phyloP scores from a whole-genome alignment of 2,329 filamentous ascomycete species.

The Trichophaea hybrida region DNA sequence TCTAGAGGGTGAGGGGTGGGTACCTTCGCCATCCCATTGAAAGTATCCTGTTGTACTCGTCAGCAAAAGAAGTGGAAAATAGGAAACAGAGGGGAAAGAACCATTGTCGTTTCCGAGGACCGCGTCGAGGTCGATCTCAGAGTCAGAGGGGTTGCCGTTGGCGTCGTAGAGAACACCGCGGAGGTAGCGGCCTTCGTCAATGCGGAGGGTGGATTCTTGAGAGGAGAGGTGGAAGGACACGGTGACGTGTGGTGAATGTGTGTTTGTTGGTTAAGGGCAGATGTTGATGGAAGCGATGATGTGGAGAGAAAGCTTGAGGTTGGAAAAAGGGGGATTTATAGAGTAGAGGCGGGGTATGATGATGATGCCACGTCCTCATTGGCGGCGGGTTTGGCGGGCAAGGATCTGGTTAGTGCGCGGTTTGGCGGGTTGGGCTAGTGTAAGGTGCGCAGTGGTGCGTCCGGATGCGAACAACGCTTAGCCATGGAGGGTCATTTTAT shows the following conservation, averaged over 20 bases:
- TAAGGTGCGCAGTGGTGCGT: too few species aligned
- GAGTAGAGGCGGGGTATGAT: too few species aligned
- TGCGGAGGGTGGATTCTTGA: constrained; percentile 31
- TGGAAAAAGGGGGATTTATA: background rate
- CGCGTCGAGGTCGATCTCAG: constrained; percentile 38
- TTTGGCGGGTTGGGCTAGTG: too few species aligned
- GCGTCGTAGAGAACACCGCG: constrained; percentile 32
- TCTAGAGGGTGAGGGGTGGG: background rate
- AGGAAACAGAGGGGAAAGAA: constrained; percentile 23
- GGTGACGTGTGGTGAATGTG: background rate
- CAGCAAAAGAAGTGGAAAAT: background rate
- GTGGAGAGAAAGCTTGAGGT: background rate
- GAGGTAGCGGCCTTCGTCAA: constrained; percentile 41
- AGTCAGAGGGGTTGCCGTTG: constrained; percentile 35
- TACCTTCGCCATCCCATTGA: constrained; percentile 34
- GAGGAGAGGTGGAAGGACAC: constrained; percentile 42
- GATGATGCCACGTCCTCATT: too few species aligned
- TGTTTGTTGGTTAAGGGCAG: background rate
- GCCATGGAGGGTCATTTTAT: too few species aligned
- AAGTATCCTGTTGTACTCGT: constrained; percentile 31
- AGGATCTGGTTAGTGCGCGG: too few species aligned
- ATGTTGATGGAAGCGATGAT: background rate
- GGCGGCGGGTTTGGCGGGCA: too few species aligned
- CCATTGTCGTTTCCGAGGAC: constrained; percentile 41
- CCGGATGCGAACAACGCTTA: too few species aligned